Conservation (phyloP, 1,139 yeast genomes). For the Magnusiomyces starmeri region DNA sequence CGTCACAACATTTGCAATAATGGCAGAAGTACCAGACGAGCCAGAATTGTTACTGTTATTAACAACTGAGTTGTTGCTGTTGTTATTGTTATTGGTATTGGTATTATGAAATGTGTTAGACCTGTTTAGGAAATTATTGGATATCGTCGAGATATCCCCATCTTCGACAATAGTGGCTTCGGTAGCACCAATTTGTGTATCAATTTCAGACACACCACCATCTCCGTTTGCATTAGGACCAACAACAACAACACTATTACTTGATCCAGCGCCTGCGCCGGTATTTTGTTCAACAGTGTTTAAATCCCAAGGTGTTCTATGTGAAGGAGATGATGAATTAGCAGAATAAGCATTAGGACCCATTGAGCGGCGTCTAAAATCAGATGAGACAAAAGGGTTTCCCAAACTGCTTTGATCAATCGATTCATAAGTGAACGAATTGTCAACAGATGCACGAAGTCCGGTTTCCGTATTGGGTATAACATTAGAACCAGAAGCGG, state of each 20-base stretch:
- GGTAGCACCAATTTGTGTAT: too few relatives aligned
- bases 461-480: too few relatives aligned
- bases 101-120: too few relatives aligned
- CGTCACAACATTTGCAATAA: background rate
- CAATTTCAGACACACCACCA: constrained; percentile 4
- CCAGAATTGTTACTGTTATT: background rate
- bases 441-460: background rate
- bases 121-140: too few relatives aligned
- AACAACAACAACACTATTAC: constrained; percentile 7
- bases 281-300: background rate
- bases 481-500: background rate
- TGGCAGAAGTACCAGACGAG: background rate
- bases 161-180: too few relatives aligned
- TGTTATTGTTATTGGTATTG: too few relatives aligned
- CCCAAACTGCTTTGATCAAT: background rate
- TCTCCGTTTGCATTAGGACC: constrained; percentile 3
- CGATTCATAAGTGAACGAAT: background rate
- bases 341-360: background rate
- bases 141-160: too few relatives aligned
- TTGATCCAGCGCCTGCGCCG: constrained; percentile 8
- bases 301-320: too few relatives aligned
- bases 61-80: background rate
- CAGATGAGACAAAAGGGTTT: background rate
- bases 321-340: background rate
- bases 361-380: background rate